Conservation (phyloP, 2,329 filamentous ascomycete genomes). For the Lasiodiplodia sp. region DNA sequence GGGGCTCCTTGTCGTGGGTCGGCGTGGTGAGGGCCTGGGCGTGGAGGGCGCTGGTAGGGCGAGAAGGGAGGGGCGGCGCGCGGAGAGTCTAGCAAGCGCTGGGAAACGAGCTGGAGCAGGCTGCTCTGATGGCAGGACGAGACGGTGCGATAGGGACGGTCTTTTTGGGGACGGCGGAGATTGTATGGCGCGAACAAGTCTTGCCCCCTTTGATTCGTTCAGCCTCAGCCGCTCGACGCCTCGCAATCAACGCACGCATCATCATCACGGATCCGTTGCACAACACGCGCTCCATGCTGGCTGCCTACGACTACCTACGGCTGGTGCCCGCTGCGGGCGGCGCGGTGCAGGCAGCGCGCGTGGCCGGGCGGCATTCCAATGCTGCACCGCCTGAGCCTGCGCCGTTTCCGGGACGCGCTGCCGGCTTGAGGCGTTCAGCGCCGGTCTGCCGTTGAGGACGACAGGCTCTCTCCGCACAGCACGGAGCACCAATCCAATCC, state of each 20-base stretch:
- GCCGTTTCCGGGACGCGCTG: background rate
- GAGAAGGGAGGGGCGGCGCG: constrained; percentile 27
- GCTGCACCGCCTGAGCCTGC: constrained; percentile 1
- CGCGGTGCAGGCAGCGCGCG: background rate
- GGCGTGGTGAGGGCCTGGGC: constrained; percentile 7
- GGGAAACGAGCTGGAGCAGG: constrained; percentile 27
- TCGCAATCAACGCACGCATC: constrained; percentile 28
- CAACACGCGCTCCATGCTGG: constrained; percentile 13
- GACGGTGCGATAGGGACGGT: constrained; percentile 25
- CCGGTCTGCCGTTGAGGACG: background rate
- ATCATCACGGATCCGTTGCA: constrained; percentile 23
- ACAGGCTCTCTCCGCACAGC: constrained; percentile 23
- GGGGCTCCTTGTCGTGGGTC: constrained; percentile 28
- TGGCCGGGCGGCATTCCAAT: background rate
- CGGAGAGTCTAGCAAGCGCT: constrained; percentile 1
- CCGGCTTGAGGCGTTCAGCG: constrained; percentile 11
- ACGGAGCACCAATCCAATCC: constrained; percentile 1
- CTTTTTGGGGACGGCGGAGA: constrained; percentile 28
- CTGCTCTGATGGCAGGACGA: constrained; percentile 21
- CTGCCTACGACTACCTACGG: constrained; percentile 7
- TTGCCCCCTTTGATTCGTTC: constrained; percentile 29
- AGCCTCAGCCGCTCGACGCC: constrained; percentile 27
- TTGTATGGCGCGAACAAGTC: constrained; percentile 30
- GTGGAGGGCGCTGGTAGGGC: constrained; percentile 8
- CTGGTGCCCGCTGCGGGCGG: background rate